Evolutionary conservation across 2,329 filamentous ascomycete genomes (phyloP), one percentile per base, ranked within the genome.

Genomic region (Fusarium floridanum): DNA sequence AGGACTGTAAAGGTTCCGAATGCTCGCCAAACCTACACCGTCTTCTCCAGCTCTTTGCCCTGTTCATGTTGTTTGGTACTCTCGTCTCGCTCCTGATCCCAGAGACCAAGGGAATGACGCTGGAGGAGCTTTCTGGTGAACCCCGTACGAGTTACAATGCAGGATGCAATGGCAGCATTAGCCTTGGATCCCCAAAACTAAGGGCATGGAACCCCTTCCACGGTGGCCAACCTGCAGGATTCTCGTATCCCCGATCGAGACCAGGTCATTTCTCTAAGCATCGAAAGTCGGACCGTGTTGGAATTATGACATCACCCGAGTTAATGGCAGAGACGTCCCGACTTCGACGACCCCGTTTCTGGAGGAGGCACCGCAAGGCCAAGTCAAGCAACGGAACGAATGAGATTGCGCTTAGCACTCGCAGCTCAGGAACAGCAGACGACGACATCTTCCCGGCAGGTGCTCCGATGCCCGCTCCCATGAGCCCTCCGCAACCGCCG

Each of bases 61-160:
- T 94, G 11, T 95, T 96, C 85, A 95, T 95, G 94, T 86, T 95
- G 7, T 88, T 89, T 61, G 94, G 94, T 39, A 88, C 90, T 56
- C 82, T 94, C 56, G 90, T 90, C 4, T 91, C 91, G 1, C 84
- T 95, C 5, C 83, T 96, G n/a, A 91, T 95, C 24, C 93, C 93
- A 0, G 94, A 95, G 83, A 95, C 92, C 0, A 95, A 93, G 84
- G 88, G 92, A 1, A 87, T 91, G 81, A 94, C 93, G 0, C 85
- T 97, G 48, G 94, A 95, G 80, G 89, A 92, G 73, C 84, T 95
- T 17, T 88, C 91, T 2, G 92, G 91, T 11, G 92, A 94, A 81
- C 85, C 89, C 4, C 88, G 90, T 2, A 91, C 91, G 22, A 91
- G 85, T 34, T 88, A 88, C 75, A 87, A 89, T 64, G 81, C 85